Base-by-base conservation (phyloP, 2,329 filamentous ascomycete genomes). In the Talaromyces pinophilus region DNA sequence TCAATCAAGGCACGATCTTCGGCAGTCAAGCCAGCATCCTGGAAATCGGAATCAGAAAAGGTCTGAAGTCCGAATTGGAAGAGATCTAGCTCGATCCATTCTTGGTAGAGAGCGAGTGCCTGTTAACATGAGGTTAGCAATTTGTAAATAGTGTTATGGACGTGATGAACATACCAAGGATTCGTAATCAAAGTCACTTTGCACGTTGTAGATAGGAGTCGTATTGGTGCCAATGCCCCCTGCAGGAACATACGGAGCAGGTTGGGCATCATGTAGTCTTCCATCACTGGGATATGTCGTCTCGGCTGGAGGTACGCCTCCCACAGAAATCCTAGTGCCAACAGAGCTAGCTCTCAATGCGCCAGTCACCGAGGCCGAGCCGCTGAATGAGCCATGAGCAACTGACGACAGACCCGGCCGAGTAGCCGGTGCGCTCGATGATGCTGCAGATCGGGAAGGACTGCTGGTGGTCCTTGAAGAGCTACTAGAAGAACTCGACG, bases 101-200 rank as follows among this genome's bases (percentile, higher is more conserved):
- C 92, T 72, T 93, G 90, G 74, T 94, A 93, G 0, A 94, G 81
- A 13, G 86, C 90, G 13, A 95, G 82, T 0, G 88, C 85, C 79
- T 81, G 5, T 59, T 19, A 52, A 33, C 48, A 42, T n/a, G 7
- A n/a, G 2, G 2, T 59, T 28, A 60, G 57, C 17, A 4, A 8
- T 7, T 13, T 13, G 17, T 22, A 22, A n/a, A 15, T 1, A 15
- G 28, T 2, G 8, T 22, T 19, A 5, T 38, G n/a, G 55, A 57
- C 5, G 11, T n/a, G 19, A 19, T 4, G 5, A 38, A 70, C 76
- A 52, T 72, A 81, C 79, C 68, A 95, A 83, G 0, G 90, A 93
- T 75, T 94, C 85, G 75, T 90, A 95, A 77, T 95, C 92, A 73
- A 93, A 95, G 73, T 96, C 92, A 69, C 89, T 92, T 72, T 92